Evolutionary conservation across 306 rosid species (phyloP), one percentile per base, ranked within the genome.

Genomic region (Gastrolobium villosum): DNA sequence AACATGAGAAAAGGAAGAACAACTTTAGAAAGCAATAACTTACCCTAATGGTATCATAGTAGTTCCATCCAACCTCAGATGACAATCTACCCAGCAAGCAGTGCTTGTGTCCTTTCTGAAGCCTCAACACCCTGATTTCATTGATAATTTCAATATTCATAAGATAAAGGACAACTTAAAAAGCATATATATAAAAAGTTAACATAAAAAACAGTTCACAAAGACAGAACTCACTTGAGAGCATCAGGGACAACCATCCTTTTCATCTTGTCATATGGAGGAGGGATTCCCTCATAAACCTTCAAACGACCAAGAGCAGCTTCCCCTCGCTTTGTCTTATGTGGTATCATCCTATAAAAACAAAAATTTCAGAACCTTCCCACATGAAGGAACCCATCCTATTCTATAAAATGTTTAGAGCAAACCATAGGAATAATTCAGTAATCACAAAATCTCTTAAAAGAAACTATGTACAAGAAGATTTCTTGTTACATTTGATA

Each of bases 71-170:
- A 64, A 91, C 93, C 87, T 91, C 90, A 0, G 93, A 87, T 30
- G 96, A 91, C 78, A 91, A 85, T 85, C 55, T 79, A 31, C 91
- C 91, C 35, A 85, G 31, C 76, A 85, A 67, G 81, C 91, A 85
- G 61, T 79, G 87, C 43, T 91, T 89, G 90, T 91, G 93, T 56
- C 96, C 96, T 13, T 90, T 89, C 78, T 91, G 96, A 45, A 91
- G 93, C 88, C 93, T 89, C 90, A 91, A 89, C 9, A 91, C 96
- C 84, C 96, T 91, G 74, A 13, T 4, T 11, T 64, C 72, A 71
- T 46, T 37, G 5, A 50, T 62, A 10, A 48, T 48, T 10, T 37
- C 26, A 5, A 37, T 3, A 37, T 37, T 37, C 41, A 37, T 37
- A 37, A 5, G 5, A 37, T 37, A 5, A 7, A 5, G 68, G 11